Evolutionary conservation across 129 eudicot genomes (phyloP), one percentile per base, ranked within the genome.

Genomic region (Silybum marianum): DNA sequence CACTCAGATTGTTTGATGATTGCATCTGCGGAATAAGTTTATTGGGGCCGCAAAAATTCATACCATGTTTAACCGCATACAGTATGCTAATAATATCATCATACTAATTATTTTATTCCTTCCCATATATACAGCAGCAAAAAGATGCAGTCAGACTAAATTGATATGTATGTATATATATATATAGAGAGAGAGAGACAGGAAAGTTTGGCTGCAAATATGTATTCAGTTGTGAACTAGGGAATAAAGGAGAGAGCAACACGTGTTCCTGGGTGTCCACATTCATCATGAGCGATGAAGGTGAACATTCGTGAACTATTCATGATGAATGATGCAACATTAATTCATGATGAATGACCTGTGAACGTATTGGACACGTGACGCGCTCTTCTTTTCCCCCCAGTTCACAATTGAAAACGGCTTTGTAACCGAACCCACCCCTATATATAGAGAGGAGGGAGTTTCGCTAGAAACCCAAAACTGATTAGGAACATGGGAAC

Each of bases 1-100:
- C 96, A 93, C 76, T 86, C 83, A 51, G 93, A 90, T 84, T 90
- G 97, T 63, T 82, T 82, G 80, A 93, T 85, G 69, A 81, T 68
- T 79, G 87, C 90, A 81, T 90, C 98, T 93, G 79, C 51, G 76
- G 54, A 77, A 32, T 32, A 8, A 18, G 60, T 25, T 58, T n/a
- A 58, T 58, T 65, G 28, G 30, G 14, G 14, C 26, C 69, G 21
- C 28, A 65, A 65, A 65, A 65, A 21, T 21, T 65, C 13, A 22
- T 9, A 65, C 69, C 14, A 65, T 65, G 26, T 8, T 22, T 22
- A 19, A 19, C 1, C 11, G 26, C 69, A 62, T 62, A 21, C 6
- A 23, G 10, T 12, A 65, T 76, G 38, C 22, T 76, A n/a, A 76
- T 76, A 65, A 10, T 60, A 6, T 6, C 7, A 32, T 18, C 13